Evolutionary conservation across 1,284 basidiomycete species (phyloP), one percentile per base, ranked within the genome.

Genomic region (Grifola frondosa): DNA sequence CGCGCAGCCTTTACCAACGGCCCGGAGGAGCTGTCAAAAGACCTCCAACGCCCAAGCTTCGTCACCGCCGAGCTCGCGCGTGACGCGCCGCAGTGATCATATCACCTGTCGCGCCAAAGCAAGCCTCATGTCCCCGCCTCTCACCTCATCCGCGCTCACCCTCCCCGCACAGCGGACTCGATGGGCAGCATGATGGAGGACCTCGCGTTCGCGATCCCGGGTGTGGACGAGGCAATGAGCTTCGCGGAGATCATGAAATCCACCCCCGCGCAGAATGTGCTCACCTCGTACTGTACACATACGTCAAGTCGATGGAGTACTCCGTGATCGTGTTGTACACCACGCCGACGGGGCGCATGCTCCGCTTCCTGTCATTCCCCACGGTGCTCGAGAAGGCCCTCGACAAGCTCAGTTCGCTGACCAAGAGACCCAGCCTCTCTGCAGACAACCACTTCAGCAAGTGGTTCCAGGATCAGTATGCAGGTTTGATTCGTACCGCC

Each of bases 151-250:
- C 21, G 22, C 32, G 38, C 49, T 15, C 47, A 34, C 7, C 20
- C 28, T 23, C 25, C 6, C 28, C 24, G 23, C 38, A 11, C 58
- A 92, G 89, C 91, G 50, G 92, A 96, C 62, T 80, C 81, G 74
- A 97, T 98, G 94, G 92, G 92, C 26, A 85, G 87, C 49, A 97
- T 99, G 91, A 97, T 99, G 92, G 96, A 99, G 66, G 95, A 98
- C 68, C 77, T 99, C 26, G 96, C 96, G 1, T 99, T 98, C 60
- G 94, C 96, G 2, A 98, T 99, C 50, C 96, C 96, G 0, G 96
- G 96, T 70, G 96, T 99, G 1, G 96, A 99, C 62, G 96, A 99
- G 68, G 96, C 96, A 4, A 98, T 99, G 96, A 95, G 93, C 45
- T 99, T 99, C 59, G 96, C 96, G 1, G 96, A 99, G 68, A 96